Evolutionary conservation across 345 rosid genomes (phyloP).

Genomic region (Bruguiera gymnorhiza): DNA sequence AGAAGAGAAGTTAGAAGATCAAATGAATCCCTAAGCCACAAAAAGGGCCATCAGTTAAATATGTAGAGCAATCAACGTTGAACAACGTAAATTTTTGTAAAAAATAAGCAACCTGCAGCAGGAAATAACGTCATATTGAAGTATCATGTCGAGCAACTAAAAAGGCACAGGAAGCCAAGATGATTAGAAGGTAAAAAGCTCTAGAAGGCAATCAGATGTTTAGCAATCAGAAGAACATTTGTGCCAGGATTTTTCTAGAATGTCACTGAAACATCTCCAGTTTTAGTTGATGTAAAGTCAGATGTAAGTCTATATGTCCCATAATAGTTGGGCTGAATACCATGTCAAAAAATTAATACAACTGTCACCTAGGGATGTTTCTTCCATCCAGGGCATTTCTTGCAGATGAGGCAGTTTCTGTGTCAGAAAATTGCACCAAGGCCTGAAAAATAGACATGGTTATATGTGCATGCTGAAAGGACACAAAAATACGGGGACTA

Average conservation of each 20-base stretch:
- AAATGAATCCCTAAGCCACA: too few species aligned
- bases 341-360: slow-evolving; percentile 56
- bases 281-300: slow-evolving; percentile 20
- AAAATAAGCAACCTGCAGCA: too few species aligned
- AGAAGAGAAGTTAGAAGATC: slow-evolving; percentile 16
- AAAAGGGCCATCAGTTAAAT: too few species aligned
- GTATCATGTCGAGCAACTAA: too few species aligned
- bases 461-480: slow-evolving; percentile 9
- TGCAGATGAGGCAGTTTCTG: slow-evolving; percentile 87
- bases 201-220: slow-evolving; percentile 8
- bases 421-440: slow-evolving; percentile 91
- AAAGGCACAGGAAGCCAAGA: not conserved
- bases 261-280: slow-evolving; percentile 1
- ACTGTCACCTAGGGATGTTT: slow-evolving; percentile 97
- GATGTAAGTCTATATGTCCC: slow-evolving; percentile 27
- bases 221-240: not conserved
- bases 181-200: slow-evolving; percentile 1
- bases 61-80: too few species aligned
- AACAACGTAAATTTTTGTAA: too few species aligned
- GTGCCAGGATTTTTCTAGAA: slow-evolving; percentile 9
- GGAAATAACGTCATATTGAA: not conserved
- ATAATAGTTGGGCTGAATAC: slow-evolving; percentile 55
- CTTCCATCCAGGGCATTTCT: slow-evolving; percentile 89
- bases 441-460: slow-evolving; percentile 53
- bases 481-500: slow-evolving; percentile 5